These are phyloP conservation scores for Isabelozyma rhagii DNA, from an alignment of 805 yeast genomes.

Conservation along the genomic window DNA sequence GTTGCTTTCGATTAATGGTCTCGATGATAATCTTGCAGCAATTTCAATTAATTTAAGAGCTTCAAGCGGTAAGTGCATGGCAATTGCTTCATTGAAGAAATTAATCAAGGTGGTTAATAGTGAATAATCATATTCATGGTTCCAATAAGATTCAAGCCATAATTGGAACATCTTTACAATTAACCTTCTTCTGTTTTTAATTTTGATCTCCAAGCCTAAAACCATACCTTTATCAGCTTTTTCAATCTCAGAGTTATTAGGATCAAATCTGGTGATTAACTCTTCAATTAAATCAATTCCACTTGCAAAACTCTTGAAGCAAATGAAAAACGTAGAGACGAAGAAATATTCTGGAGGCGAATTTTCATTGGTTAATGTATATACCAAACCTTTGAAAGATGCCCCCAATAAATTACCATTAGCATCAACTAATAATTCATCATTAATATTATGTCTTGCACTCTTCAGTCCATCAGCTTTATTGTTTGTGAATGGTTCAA, in stretches of 20 bases:
- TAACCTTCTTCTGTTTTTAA: constrained; percentile 61
- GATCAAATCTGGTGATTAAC: constrained; percentile 62
- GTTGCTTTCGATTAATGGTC: constrained; percentile 48
- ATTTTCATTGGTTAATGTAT: constrained; percentile 62
- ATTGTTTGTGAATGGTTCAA: constrained; percentile 27
- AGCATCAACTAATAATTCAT: constrained; percentile 51
- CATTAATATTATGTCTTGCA: constrained; percentile 16
- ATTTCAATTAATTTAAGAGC: constrained; percentile 58
- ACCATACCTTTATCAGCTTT: constrained; percentile 1
- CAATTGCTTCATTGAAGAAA: constrained; percentile 76
- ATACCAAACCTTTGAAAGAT: constrained; percentile 66
- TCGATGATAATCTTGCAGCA: constrained; percentile 57
- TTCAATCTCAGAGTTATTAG: constrained; percentile 9
- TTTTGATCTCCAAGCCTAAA: constrained; percentile 23
- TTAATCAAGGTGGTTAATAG: constrained; percentile 69
- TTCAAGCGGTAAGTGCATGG: constrained; percentile 60
- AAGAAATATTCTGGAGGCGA: constrained; percentile 65
- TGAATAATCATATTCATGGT: constrained; percentile 54
- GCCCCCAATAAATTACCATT: constrained; percentile 61
- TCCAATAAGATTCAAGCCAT: constrained; percentile 94
- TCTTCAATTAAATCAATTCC: constrained; percentile 67
- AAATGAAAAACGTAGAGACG: constrained; percentile 70
- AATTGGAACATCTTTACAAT: constrained; percentile 67
- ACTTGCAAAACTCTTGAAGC: constrained; percentile 68
- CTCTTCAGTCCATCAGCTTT: constrained; percentile 6